Evolutionary conservation across 2,329 filamentous ascomycete genomes (phyloP).

Genomic region (Sordariomycetes sp.): DNA sequence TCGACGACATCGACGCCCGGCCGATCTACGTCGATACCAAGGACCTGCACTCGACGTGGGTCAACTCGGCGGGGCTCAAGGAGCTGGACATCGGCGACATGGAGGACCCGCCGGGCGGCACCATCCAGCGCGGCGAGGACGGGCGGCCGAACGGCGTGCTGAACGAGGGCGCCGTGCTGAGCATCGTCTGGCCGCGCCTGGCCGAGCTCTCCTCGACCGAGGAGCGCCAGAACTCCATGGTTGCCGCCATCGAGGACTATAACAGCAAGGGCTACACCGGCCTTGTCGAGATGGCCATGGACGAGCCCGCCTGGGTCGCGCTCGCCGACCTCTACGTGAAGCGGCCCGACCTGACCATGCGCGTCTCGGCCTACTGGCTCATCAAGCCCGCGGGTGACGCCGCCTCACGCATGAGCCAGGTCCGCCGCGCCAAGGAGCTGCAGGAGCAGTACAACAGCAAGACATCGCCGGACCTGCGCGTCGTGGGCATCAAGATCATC

Average conservation of each 20-base stretch:
- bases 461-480: constrained; percentile 25
- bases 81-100: constrained; percentile 34
- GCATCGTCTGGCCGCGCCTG: constrained; percentile 44
- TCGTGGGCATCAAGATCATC: constrained; percentile 55
- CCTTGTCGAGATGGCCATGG: constrained; percentile 51
- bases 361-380: constrained; percentile 46
- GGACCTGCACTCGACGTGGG: constrained; percentile 47
- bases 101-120: constrained; percentile 35
- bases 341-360: constrained; percentile 25
- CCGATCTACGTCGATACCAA: constrained; percentile 48
- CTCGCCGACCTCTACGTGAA: constrained; percentile 31
- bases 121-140: constrained; percentile 34
- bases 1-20: constrained; percentile 41
- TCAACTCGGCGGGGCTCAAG: constrained; percentile 36
- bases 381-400: constrained; percentile 29
- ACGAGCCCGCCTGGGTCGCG: constrained; percentile 42
- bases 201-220: constrained; percentile 33
- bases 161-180: constrained; percentile 38
- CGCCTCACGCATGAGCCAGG: constrained; percentile 33
- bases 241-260: constrained; percentile 37
- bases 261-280: constrained; percentile 42
- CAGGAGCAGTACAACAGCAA: constrained; percentile 39
- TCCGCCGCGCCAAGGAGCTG: constrained; percentile 31
- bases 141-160: constrained; percentile 39
- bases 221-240: constrained; percentile 36